Percentiles rank a stretch among this genome's conserved stretches.
These are phyloP conservation scores for Letharia lupina DNA, from an alignment of 495 filamentous ascomycete genomes.

Conservation along the genomic window DNA sequence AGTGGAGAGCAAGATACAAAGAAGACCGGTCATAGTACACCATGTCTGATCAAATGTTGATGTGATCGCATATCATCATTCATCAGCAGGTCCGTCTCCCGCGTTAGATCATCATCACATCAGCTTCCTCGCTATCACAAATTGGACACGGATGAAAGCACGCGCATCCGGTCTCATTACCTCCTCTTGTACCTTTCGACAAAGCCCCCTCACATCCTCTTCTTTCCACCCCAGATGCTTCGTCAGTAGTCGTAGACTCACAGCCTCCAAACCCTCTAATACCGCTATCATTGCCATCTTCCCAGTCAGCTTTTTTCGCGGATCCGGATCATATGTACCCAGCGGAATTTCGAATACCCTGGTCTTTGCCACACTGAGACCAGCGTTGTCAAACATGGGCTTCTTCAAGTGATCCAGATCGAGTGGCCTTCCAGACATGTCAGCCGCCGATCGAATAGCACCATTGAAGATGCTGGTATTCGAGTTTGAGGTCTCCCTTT, in stretches of 20 bases:
- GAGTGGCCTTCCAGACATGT: slow-evolving; percentile 33
- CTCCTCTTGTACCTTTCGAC: slow-evolving; percentile 46
- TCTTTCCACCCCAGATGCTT: slow-evolving; percentile 47
- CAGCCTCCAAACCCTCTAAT: slow-evolving; percentile 58
- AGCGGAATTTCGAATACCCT: slow-evolving; percentile 52
- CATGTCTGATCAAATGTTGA: not conserved
- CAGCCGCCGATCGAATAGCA: slow-evolving; percentile 33
- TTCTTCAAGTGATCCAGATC: slow-evolving; percentile 48
- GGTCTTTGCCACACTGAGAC: slow-evolving; percentile 53
- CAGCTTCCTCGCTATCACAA: slow-evolving; percentile 48
- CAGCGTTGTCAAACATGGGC: slow-evolving; percentile 42
- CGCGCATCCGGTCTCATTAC: slow-evolving; percentile 38
- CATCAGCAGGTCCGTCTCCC: slow-evolving; percentile 1
- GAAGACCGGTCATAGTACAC: not conserved
- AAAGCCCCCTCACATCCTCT: slow-evolving; percentile 46
- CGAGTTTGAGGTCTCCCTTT: slow-evolving; percentile 29
- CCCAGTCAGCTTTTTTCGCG: slow-evolving; percentile 46
- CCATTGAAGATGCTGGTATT: slow-evolving; percentile 34
- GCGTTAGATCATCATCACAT: slow-evolving; percentile 5
- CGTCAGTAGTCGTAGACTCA: slow-evolving; percentile 52
- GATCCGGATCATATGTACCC: slow-evolving; percentile 46
- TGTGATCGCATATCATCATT: slow-evolving; percentile 2
- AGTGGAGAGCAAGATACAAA: not conserved
- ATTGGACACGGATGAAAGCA: slow-evolving; percentile 40
- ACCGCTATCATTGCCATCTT: slow-evolving; percentile 59